These are phyloP conservation scores for Jamesozyma hellenica DNA, from an alignment of 805 yeast species.

Conservation along the genomic window DNA sequence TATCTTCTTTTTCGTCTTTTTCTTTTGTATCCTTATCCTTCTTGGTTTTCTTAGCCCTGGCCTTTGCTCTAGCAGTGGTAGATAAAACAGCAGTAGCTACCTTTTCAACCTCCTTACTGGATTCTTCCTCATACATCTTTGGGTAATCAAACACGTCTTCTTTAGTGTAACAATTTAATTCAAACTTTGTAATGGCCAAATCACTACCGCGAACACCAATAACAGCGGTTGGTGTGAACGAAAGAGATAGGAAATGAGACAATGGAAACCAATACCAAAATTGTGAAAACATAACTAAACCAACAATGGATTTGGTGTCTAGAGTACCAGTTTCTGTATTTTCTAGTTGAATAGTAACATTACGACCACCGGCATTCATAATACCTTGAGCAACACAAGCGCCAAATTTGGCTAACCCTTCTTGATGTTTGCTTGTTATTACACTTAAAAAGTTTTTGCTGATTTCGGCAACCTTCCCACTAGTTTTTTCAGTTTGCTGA, in stretches of 20 bases:
- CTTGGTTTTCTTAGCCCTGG: constrained; percentile 66
- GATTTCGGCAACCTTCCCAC: constrained; percentile 69
- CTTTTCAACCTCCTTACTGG: constrained; percentile 77
- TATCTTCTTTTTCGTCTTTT: constrained; percentile 29
- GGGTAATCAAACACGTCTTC: constrained; percentile 80
- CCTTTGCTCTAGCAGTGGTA: constrained; percentile 88
- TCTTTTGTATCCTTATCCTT: constrained; percentile 41
- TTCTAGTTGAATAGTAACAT: constrained; percentile 87
- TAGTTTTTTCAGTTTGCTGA: constrained; percentile 73
- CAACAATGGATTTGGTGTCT: constrained; percentile 85
- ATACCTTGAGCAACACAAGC: constrained; percentile 96
- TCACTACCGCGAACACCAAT: constrained; percentile 73
- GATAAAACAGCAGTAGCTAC: constrained; percentile 88
- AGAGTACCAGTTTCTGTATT: constrained; percentile 81
- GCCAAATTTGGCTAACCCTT: constrained; percentile 94
- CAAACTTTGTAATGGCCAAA: constrained; percentile 76
- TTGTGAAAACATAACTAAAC: constrained; percentile 80
- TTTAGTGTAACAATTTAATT: constrained; percentile 70
- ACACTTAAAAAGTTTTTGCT: constrained; percentile 66
- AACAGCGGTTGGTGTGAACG: constrained; percentile 86
- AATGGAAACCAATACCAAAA: constrained; percentile 99
- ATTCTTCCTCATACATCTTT: constrained; percentile 70
- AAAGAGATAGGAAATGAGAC: constrained; percentile 82
- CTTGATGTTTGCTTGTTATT: constrained; percentile 84
- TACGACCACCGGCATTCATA: constrained; percentile 96